Evolutionary conservation across 495 filamentous ascomycete species (phyloP), one percentile per base, ranked within the genome.

Genomic region (Elasticomyces elasticus): DNA sequence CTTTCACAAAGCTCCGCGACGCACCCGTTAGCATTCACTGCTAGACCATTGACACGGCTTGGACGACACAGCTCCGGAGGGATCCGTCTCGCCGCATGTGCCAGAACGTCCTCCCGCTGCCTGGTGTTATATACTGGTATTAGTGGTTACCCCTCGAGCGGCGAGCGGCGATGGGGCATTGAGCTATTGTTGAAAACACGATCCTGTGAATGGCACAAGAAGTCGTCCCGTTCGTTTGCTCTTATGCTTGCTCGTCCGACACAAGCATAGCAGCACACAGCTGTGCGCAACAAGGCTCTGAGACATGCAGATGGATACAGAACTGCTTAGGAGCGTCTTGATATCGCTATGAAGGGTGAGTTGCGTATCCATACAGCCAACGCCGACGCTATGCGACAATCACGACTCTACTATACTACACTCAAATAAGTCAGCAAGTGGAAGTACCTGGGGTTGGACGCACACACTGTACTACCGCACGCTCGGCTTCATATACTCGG

Each of bases 401-500:
- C 2, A 17, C 17, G 45, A 9, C 27, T 12, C n/a, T 23, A 23
- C 19, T 45, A 26, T 15, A 45, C 5, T 4, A 5, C 45, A 44
- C 27, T 49, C 10, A 2, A 10, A 33, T 9, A 15, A 19, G n/a
- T 25, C 45, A 25, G 17, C 42, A 45, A 30, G 24, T 2, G 17
- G 10, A 3, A 28, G 33, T 5, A 49, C 45, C 10, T 10, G n/a
- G 27, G 22, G 23, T 3, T n/a, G 23, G 6, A 30, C 23, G 19
- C 25, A 24, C 19, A 11, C 24, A 38, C 48, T 5, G 9, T 4
- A 23, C 24, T 20, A 50, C 25, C 45, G 20, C n/a, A 31, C 37
- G n/a, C 49, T 55, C n/a, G 62, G 62, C 58, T 77, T 79, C 67
- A 90, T 74, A 60, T 86, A 77, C 57, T 84, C 75, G 17, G 79